Percentiles rank a stretch among this genome's conserved stretches.
Evolutionary conservation across 805 yeast genomes (phyloP).

Genomic region (Barnettozyma pratensis): DNA sequence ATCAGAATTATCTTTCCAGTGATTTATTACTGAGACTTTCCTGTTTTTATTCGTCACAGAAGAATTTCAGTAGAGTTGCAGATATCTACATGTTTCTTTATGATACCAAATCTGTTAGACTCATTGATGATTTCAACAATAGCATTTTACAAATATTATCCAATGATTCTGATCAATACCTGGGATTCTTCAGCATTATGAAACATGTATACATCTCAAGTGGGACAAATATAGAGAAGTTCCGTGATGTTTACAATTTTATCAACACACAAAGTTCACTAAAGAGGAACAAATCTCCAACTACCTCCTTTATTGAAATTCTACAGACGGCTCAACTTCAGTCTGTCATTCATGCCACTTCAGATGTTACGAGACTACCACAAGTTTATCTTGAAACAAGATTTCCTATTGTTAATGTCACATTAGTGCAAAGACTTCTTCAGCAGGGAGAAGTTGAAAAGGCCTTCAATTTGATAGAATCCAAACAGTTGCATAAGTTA

Average conservation of each 20-base stretch:
- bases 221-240: slow-evolving; percentile 10
- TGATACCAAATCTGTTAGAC: slow-evolving; percentile 1
- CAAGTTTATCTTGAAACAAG: slow-evolving; percentile 12
- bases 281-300: not conserved
- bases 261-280: slow-evolving; percentile 9
- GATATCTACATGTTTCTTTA: slow-evolving; percentile 8
- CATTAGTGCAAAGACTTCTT: slow-evolving; percentile 9
- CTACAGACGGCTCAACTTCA: slow-evolving; percentile 14
- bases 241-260: slow-evolving; percentile 9
- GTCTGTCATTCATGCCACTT: slow-evolving; percentile 8
- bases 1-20: not conserved
- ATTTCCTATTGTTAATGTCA: slow-evolving; percentile 12
- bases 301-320: slow-evolving; percentile 9
- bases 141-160: slow-evolving; percentile 7
- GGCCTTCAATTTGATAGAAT: slow-evolving; percentile 10
- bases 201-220: slow-evolving; percentile 7
- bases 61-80: slow-evolving; percentile 10
- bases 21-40: slow-evolving; percentile 11
- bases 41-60: slow-evolving; percentile 8
- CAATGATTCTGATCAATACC: slow-evolving; percentile 12
- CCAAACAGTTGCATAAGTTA: not conserved
- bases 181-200: slow-evolving; percentile 15
- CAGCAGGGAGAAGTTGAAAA: not conserved
- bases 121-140: slow-evolving; percentile 6
- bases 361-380: slow-evolving; percentile 10